Base-by-base conservation (phyloP, 2,329 filamentous ascomycete species). In the Thyridium curvatum region DNA sequence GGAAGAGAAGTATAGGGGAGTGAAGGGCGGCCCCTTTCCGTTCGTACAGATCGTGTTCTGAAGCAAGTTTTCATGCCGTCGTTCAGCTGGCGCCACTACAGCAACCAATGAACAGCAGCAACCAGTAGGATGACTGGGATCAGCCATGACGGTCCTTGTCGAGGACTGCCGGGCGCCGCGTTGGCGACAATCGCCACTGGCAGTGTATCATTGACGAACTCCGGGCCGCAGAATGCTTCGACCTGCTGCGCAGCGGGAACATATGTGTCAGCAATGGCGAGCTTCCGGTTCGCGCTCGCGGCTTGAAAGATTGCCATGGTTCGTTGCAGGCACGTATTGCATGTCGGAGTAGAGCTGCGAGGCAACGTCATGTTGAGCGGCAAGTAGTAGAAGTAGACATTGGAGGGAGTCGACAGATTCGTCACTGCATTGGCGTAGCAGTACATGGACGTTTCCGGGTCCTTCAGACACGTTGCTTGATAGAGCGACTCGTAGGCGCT, bases 401-500 rank as follows among this genome's bases (percentile, higher is more conserved):
- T 84, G 26, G 79, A 77, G 0, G 84, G 70, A 8, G 77, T 82
- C 16, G 77, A 75, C 6, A 66, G 58, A 61, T 95, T 94, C 35
- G 85, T 88, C 43, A 90, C 79, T 36, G 91, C 88, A 50, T 86
- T 83, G 48, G 86, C 86, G 59, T 88, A 96, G 66, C 79, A 84
- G 68, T 91, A 96, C 48, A 79, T 74, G 37, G 71, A 71, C 1
- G 79, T 80, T 1, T 68, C 61, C 0, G 77, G 69, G 54, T 86
- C 77, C 43, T 78, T 79, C 15, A 94, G 72, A 56, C 93, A 98
- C 7, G 84, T 84, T 3, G 88, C 87, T 35, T 78, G 72, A 64
- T 91, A 94, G 21, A 95, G 65, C 18, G 83, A 74, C 46, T 81
- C 70, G 63, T 96, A 98, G 33, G 86, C 75, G 16, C 79, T 61